These are phyloP conservation scores for Hanseniaspora pseudoguilliermondii DNA, from an alignment of 805 yeast genomes.

Conservation along the genomic window DNA sequence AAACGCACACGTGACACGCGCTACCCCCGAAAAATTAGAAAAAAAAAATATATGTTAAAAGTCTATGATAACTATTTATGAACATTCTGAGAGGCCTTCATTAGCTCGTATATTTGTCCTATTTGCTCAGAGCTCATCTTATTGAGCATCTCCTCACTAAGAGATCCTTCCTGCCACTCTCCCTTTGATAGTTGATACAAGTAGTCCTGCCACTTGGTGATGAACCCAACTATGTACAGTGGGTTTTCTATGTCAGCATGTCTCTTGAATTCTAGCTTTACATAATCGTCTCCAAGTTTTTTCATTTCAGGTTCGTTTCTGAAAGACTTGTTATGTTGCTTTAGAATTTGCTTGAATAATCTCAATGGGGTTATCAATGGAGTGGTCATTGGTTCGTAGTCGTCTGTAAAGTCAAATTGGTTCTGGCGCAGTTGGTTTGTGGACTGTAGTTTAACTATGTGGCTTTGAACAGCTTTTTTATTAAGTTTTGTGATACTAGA, in stretches of 20 bases:
- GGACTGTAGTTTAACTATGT: not conserved
- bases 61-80: not conserved
- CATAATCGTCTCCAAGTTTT: constrained; percentile 78
- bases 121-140: constrained; percentile 87
- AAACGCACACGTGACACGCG: too few relatives aligned
- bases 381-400: constrained; percentile 11
- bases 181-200: constrained; percentile 46
- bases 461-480: not conserved
- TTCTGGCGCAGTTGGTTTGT: not conserved
- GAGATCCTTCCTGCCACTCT: constrained; percentile 48
- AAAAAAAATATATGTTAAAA: not conserved
- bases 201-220: constrained; percentile 90
- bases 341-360: constrained; percentile 63
- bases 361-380: constrained; percentile 71
- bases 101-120: constrained; percentile 64
- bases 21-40: too few relatives aligned
- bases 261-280: constrained; percentile 75
- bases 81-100: constrained; percentile 50
- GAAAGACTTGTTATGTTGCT: constrained; percentile 46
- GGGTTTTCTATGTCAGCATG: constrained; percentile 80
- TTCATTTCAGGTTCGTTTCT: constrained; percentile 49
- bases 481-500: not conserved
- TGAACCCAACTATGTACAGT: constrained; percentile 81
- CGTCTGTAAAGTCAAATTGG: not conserved
- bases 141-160: constrained; percentile 54